Percentiles rank a stretch among this genome's conserved stretches.
Evolutionary conservation across 371 early-diverging fungal genomes (phyloP).

Genomic region (Encephalitozoon cuniculi): DNA sequence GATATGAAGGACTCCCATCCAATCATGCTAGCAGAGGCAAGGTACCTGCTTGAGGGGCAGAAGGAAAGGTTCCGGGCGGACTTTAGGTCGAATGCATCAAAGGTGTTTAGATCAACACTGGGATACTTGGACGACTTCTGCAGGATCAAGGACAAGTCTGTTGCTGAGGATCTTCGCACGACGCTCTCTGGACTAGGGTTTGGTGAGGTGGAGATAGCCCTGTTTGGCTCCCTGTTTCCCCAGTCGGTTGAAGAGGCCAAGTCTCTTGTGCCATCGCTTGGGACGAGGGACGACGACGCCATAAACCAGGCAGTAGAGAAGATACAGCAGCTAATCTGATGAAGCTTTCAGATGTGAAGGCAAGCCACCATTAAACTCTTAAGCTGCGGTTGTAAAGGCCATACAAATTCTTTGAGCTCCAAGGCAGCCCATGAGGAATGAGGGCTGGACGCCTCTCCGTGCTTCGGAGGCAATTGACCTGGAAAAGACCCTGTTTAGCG

Average conservation of each 20-base stretch:
- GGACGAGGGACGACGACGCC: constrained; percentile 17
- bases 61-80: constrained; percentile 34
- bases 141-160: constrained; percentile 37
- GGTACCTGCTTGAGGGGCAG: constrained; percentile 18
- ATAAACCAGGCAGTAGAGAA: constrained; percentile 25
- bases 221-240: constrained; percentile 45
- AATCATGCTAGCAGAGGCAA: constrained; percentile 35
- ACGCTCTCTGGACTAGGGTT: constrained; percentile 27
- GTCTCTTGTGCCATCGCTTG: constrained; percentile 31
- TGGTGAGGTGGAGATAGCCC: constrained; percentile 36
- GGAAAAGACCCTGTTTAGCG: constrained; percentile 51
- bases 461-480: constrained; percentile 31
- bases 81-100: constrained; percentile 28
- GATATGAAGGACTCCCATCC: constrained; percentile 35
- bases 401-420: neutral
- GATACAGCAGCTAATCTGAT: neutral
- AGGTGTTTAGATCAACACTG: constrained; percentile 33
- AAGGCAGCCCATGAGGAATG: neutral
- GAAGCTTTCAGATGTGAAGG: neutral
- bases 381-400: neutral
- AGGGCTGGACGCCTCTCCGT: constrained; percentile 25
- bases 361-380: neutral
- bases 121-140: constrained; percentile 43
- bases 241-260: constrained; percentile 52
- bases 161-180: constrained; percentile 34